phyloP scores from a whole-genome alignment of 192 early-diverging fungal genomes.

The Coemansia sp. region DNA sequence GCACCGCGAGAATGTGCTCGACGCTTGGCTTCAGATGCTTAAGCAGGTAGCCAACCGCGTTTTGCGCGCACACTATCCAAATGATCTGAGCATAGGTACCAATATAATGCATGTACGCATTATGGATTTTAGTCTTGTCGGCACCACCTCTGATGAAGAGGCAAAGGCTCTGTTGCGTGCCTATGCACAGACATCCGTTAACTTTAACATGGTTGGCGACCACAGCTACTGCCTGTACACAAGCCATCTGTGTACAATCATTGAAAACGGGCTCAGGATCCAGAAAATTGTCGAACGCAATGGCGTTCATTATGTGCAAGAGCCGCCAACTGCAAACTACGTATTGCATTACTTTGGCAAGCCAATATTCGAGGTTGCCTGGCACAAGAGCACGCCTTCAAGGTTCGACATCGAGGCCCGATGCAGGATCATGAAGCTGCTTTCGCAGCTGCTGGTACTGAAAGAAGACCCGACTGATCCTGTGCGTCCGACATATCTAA shows the following conservation, averaged over 20 bases:
- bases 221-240: conserved; percentile 28
- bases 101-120: conserved; percentile 23
- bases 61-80: conserved; percentile 28
- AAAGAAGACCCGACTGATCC: conserved; percentile 22
- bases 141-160: conserved; percentile 10
- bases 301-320: conserved; percentile 25
- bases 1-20: conserved; percentile 34
- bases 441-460: conserved; percentile 22
- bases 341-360: conserved; percentile 27
- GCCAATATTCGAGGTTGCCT: conserved; percentile 26
- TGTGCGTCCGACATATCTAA: conserved; percentile 13
- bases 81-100: conserved; percentile 10
- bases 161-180: conserved; percentile 13
- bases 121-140: conserved; percentile 28
- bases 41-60: conserved; percentile 25
- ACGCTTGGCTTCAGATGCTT: conserved; percentile 32
- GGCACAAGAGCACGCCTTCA: conserved; percentile 11
- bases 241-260: conserved; percentile 18
- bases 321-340: conserved; percentile 44
- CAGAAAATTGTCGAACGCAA: conserved; percentile 20
- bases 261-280: conserved; percentile 22
- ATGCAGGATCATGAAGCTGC: conserved; percentile 9
- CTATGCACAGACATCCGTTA: conserved; percentile 19
- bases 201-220: conserved; percentile 18
- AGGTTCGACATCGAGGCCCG: conserved; percentile 1